Conservation (phyloP, 176 grass and related monocot species). For the Cocos nucifera region DNA sequence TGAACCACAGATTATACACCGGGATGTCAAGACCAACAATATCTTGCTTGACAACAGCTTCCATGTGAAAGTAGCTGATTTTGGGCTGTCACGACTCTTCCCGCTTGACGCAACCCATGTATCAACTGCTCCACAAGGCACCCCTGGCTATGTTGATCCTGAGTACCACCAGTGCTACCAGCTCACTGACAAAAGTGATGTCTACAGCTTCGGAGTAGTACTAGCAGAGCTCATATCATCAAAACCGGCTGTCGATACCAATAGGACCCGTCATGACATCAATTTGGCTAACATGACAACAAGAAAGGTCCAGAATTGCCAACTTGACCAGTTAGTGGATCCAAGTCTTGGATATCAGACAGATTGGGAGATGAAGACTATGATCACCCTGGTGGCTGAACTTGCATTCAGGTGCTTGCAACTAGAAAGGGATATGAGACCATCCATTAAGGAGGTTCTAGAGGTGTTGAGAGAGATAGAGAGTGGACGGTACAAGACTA, state of each 20-base stretch:
- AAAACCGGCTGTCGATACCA: slow-evolving; percentile 3
- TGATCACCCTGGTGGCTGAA: slow-evolving; percentile 10
- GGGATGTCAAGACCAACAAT: slow-evolving; percentile 59
- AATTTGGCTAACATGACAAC: not conserved
- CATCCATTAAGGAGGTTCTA: slow-evolving; percentile 4
- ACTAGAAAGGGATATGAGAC: not conserved
- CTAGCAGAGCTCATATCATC: slow-evolving; percentile 45
- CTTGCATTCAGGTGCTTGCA: slow-evolving; percentile 11
- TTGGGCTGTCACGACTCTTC: slow-evolving; percentile 47
- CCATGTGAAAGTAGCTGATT: slow-evolving; percentile 64
- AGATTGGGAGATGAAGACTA: slow-evolving; percentile 2
- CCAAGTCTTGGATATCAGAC: not conserved
- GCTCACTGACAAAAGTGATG: slow-evolving; percentile 69
- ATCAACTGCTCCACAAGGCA: slow-evolving; percentile 60
- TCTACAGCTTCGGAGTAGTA: slow-evolving; percentile 66
- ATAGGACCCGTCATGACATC: not conserved
- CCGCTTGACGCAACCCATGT: slow-evolving; percentile 36
- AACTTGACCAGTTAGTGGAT: not conserved
- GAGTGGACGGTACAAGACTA: too few relatives aligned
- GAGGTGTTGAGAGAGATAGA: not conserved
- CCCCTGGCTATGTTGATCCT: slow-evolving; percentile 48
- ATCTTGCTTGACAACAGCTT: slow-evolving; percentile 39
- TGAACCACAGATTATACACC: slow-evolving; percentile 40
- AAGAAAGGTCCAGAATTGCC: slow-evolving; percentile 1
- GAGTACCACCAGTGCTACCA: slow-evolving; percentile 45